Percentiles rank a stretch among this genome's conserved stretches.
phyloP scores from a whole-genome alignment of 805 yeast species.

The Nematodospora valgi region DNA sequence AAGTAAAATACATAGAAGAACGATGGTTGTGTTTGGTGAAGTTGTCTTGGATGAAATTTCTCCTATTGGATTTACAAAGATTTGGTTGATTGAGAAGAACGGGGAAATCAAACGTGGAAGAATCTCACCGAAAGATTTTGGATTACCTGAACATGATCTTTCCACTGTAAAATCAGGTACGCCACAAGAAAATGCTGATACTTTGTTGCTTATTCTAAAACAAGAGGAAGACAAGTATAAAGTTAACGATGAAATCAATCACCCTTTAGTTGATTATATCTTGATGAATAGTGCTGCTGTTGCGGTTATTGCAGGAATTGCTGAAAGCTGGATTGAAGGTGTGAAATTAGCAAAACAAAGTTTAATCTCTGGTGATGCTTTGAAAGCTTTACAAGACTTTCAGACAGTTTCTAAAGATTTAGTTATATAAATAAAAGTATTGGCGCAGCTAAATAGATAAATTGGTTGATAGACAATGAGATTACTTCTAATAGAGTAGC shows the following conservation, averaged over 20 bases:
- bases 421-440: conserved; percentile 3
- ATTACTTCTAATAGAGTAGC: no score
- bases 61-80: conserved; percentile 76
- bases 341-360: conserved; percentile 68
- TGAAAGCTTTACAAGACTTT: conserved; percentile 54
- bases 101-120: conserved; percentile 42
- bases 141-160: conserved; percentile 69
- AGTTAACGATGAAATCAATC: conserved; percentile 33
- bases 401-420: conserved; percentile 18
- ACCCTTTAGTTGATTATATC: conserved; percentile 85
- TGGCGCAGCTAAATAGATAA: no score
- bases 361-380: conserved; percentile 66
- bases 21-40: conserved; percentile 91
- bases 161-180: conserved; percentile 76
- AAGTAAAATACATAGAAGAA: conserved; percentile 45
- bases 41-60: conserved; percentile 92
- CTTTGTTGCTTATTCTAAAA: conserved; percentile 44
- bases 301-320: conserved; percentile 71
- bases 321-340: conserved; percentile 72
- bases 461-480: no score
- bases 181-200: conserved; percentile 76
- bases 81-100: conserved; percentile 63
- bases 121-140: conserved; percentile 75
- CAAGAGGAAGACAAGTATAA: conserved; percentile 45
- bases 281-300: conserved; percentile 84